These are phyloP conservation scores for Mortierella sp. DNA, from an alignment of 371 early-diverging fungal species.

Conservation along the genomic window DNA sequence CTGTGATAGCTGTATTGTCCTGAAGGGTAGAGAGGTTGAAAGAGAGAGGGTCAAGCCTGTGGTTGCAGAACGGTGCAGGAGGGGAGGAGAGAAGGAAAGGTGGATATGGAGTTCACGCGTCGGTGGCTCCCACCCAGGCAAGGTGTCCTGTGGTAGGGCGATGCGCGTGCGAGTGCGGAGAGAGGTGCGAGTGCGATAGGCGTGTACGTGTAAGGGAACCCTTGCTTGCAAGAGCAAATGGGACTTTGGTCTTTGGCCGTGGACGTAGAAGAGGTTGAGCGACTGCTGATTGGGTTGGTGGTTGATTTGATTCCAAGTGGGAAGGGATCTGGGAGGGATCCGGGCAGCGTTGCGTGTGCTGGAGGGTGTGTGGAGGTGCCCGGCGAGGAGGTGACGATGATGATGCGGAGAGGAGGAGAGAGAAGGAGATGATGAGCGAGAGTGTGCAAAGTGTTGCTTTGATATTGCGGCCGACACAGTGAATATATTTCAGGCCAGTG, in stretches of 20 bases:
- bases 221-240: not conserved
- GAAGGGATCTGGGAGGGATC: not conserved
- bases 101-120: no score
- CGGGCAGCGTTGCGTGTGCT: not conserved
- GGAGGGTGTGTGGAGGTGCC: not conserved
- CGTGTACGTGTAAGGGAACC: not conserved
- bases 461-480: no score
- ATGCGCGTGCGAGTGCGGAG: not conserved
- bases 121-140: no score
- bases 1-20: no score
- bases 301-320: not conserved
- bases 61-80: no score
- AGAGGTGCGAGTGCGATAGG: not conserved
- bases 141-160: not conserved
- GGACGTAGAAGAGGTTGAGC: slow-evolving; percentile 1
- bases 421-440: not conserved
- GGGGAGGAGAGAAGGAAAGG: not conserved
- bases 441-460: not conserved
- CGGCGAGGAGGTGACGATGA: not conserved
- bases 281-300: slow-evolving; percentile 1
- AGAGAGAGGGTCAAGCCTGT: not conserved
- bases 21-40: not conserved
- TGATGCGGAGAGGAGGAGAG: not conserved
- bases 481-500: no score
- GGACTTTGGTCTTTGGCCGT: slow-evolving; percentile 1